Percentiles rank a stretch among this genome's conserved stretches.
Evolutionary conservation across 352 stramenopile species (phyloP).

Genomic region (Poterioochromonas sp.): DNA sequence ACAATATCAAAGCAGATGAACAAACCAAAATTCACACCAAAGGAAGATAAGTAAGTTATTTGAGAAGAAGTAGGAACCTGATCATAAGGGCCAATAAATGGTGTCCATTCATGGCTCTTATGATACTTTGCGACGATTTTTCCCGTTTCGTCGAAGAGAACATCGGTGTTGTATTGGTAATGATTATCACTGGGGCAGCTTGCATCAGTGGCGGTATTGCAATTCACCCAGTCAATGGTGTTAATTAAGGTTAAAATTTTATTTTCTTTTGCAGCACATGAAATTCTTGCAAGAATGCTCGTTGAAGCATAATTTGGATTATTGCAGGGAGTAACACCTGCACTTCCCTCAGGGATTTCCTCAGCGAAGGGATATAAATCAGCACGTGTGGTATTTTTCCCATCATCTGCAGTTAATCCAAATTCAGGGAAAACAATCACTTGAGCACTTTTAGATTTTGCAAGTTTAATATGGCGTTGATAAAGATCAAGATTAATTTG

Average conservation of each 20-base stretch:
- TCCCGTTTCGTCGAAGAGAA: too few relatives aligned
- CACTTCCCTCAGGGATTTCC: neutral
- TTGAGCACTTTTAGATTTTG: neutral
- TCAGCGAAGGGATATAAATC: neutral
- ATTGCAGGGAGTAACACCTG: neutral
- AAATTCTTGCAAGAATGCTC: neutral
- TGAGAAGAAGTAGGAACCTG: neutral
- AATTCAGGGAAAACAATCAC: conserved; percentile 7
- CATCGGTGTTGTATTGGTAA: too few relatives aligned
- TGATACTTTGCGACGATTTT: too few relatives aligned
- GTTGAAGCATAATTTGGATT: neutral
- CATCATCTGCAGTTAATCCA: neutral
- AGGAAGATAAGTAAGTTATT: neutral
- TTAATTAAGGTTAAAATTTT: too few relatives aligned
- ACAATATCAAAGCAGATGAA: neutral
- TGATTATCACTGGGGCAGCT: too few relatives aligned
- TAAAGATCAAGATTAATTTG: neutral
- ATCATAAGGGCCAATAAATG: neutral
- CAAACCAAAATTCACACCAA: neutral
- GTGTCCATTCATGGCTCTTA: neutral
- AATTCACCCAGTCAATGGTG: too few relatives aligned
- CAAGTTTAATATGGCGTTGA: neutral
- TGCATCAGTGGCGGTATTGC: too few relatives aligned
- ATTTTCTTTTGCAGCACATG: neutral
- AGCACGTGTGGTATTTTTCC: neutral